Evolutionary conservation across 225 moss, liverwort and hornwort species (phyloP), one percentile per base, ranked within the genome.

Genomic region (Straminergon stramineum): DNA sequence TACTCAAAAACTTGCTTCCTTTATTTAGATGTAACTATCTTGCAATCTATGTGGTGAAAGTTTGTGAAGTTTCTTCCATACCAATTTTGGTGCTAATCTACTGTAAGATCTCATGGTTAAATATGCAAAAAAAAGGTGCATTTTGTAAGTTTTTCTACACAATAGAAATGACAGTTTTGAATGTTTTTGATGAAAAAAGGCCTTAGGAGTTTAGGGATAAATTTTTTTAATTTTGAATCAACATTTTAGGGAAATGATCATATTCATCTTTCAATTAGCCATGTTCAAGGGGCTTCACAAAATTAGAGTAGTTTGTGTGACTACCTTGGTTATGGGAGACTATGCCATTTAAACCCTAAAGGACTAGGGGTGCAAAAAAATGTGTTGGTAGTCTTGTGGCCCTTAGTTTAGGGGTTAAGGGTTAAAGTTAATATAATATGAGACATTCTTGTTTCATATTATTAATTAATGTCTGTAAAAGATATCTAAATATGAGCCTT

Each of bases 281-380:
- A 48, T 9, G 9, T 10, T 10, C 48, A 48, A 7, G 7, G 48
- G 48, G 7, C 48, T 48, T 10, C 9, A 48, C 48, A 48, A 48
- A 48, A 48, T 48, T 10, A 45, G 45, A 37, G 37, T 0, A 20
- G 0, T 37, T 67, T 37, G 18, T 19, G 19, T 67, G 35, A 9
- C 19, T 68, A 37, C 19, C 20, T 37, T 20, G 6, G 2, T n/a
- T 12, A 12, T 11, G 2, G 68, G 10, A 1, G 11, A 37, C 0
- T 67, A 1, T 1, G 3, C 21, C 11, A 0, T 35, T 37, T 6
- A 67, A 67, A 0, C 17, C 0, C 5, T 35, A 35, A 67, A 34
- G 1, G 17, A 67, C 6, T 2, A 20, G 6, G 11, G 67, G 11
- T 37, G 6, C 3, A 37, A 37, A 35, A 67, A 67, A 10, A 0